Evolutionary conservation across 345 rosid species (phyloP).

Genomic region (Combretum micranthum): DNA sequence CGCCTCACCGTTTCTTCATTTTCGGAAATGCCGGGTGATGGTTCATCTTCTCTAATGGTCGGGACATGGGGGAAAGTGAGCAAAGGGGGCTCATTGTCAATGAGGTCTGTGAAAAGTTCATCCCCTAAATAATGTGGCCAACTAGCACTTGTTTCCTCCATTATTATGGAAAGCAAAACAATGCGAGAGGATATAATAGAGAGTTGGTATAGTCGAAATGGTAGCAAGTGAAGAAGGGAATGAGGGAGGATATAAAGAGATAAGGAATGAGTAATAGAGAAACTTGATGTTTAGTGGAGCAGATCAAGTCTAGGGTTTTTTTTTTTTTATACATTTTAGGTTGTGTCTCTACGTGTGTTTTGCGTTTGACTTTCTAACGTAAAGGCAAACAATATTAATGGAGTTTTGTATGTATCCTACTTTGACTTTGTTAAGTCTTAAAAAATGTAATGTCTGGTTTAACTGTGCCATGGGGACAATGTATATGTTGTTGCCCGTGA

Average conservation of each 20-base stretch:
- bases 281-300: constrained; percentile 26
- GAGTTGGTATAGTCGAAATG: neutral
- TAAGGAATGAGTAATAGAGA: neutral
- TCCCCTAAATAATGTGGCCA: constrained; percentile 27
- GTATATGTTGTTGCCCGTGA: too few relatives aligned
- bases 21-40: constrained; percentile 6
- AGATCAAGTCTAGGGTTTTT: constrained; percentile 22
- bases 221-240: neutral
- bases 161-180: neutral
- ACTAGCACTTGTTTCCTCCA: constrained; percentile 22
- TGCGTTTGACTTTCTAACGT: constrained; percentile 7
- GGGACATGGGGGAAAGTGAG: constrained; percentile 22
- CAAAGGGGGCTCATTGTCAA: constrained; percentile 43
- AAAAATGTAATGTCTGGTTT: too few relatives aligned
- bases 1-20: constrained; percentile 21
- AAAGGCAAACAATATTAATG: neutral
- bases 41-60: constrained; percentile 4
- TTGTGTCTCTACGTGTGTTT: constrained; percentile 19
- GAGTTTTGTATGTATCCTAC: neutral
- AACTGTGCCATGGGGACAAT: too few relatives aligned
- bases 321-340: neutral
- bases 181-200: neutral
- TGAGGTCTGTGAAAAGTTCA: constrained; percentile 43
- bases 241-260: neutral
- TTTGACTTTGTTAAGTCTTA: constrained; percentile 21